Conservation (phyloP, 345 rosid species). For the Eutrema heterophyllum region DNA sequence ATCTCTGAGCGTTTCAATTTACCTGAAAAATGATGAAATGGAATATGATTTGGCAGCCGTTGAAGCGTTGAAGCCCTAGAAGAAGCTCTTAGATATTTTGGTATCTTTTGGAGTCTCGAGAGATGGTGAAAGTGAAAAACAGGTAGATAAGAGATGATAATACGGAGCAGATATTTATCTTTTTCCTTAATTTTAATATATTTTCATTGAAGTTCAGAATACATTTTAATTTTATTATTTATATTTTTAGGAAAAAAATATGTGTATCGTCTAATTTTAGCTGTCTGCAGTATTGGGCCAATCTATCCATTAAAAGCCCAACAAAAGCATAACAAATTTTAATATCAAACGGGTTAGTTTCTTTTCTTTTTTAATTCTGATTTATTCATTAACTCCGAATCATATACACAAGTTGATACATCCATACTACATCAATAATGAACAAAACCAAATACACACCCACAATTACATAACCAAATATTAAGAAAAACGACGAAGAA, state of each 20-base stretch:
- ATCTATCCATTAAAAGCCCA: not conserved
- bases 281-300: not conserved
- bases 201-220: not conserved
- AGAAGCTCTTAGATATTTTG: constrained; percentile 2
- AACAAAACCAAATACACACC: too few relatives aligned
- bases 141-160: not conserved
- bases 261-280: not conserved
- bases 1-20: not conserved
- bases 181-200: not conserved
- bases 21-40: not conserved
- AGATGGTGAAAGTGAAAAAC: not conserved
- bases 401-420: too few relatives aligned
- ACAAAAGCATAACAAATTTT: not conserved
- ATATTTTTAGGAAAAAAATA: not conserved
- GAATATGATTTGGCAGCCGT: not conserved
- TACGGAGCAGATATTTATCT: not conserved
- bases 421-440: too few relatives aligned
- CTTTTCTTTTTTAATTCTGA: too few relatives aligned
- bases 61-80: not conserved
- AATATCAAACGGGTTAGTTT: not conserved
- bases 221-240: too few relatives aligned
- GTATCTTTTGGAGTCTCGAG: not conserved
- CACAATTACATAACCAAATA: too few relatives aligned
- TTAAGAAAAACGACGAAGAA: too few relatives aligned
- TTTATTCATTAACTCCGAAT: too few relatives aligned